Evolutionary conservation across 2,329 filamentous ascomycete species (phyloP).

Genomic region (Sarocladium strictum): DNA sequence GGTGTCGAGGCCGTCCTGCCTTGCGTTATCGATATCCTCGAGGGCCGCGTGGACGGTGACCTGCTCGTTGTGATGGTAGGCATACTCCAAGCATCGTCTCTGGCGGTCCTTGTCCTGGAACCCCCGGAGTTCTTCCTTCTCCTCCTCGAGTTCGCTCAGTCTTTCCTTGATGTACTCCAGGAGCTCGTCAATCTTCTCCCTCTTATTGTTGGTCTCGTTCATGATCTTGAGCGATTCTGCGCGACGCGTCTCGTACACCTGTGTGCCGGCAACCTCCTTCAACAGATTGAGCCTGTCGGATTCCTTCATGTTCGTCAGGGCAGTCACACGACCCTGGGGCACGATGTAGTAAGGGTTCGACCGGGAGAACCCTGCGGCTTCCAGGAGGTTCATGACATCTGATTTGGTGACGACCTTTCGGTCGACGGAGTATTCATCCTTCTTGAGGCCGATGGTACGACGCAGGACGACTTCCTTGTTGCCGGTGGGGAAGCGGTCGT

Average conservation of each 20-base stretch:
- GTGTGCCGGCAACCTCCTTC: slow-evolving; percentile 97
- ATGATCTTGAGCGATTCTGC: slow-evolving; percentile 94
- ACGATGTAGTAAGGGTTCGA: slow-evolving; percentile 99
- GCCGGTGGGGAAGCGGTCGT: slow-evolving; percentile 90
- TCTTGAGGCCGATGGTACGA: slow-evolving; percentile 93
- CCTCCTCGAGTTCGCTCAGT: slow-evolving; percentile 83
- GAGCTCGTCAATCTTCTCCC: slow-evolving; percentile 87
- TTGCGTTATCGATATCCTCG: slow-evolving; percentile 74
- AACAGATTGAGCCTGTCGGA: slow-evolving; percentile 80
- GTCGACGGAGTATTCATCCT: slow-evolving; percentile 97
- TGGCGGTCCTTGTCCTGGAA: slow-evolving; percentile 96
- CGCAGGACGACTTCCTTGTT: slow-evolving; percentile 86
- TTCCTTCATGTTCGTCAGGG: slow-evolving; percentile 98
- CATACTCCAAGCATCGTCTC: slow-evolving; percentile 86
- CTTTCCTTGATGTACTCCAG: slow-evolving; percentile 89
- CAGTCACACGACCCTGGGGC: slow-evolving; percentile 91
- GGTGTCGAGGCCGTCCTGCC: slow-evolving; percentile 76
- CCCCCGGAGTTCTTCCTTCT: slow-evolving; percentile 89
- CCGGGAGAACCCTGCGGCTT: slow-evolving; percentile 92
- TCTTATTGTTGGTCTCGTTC: slow-evolving; percentile 92
- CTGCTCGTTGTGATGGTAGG: slow-evolving; percentile 87
- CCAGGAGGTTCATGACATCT: slow-evolving; percentile 91
- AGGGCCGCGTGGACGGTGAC: slow-evolving; percentile 70
- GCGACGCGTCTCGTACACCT: slow-evolving; percentile 90
- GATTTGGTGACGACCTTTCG: slow-evolving; percentile 92